Evolutionary conservation across 2,329 filamentous ascomycete genomes (phyloP).

Genomic region (Trichoderma sp.): DNA sequence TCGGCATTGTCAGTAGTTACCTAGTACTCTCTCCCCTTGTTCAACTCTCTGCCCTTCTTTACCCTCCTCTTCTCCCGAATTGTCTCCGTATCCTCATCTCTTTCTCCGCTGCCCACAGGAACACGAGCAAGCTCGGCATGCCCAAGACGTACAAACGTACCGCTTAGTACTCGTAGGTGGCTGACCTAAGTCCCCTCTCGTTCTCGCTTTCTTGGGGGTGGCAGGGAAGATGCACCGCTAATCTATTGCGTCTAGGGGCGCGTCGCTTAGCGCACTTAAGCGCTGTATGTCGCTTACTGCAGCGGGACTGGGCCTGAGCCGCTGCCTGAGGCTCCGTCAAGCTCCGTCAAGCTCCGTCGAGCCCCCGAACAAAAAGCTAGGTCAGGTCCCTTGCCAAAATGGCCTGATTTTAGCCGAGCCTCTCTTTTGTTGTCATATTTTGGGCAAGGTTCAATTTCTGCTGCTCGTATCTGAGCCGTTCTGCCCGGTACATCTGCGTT

Average conservation of each 20-base stretch:
- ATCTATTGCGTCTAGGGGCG: constrained; percentile 15
- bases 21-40: too few species aligned
- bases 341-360: neutral
- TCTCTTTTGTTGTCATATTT: neutral
- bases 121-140: neutral
- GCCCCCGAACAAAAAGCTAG: neutral
- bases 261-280: constrained; percentile 23
- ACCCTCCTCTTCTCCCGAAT: neutral
- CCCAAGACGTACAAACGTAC: neutral
- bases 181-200: neutral
- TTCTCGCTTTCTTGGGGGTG: neutral
- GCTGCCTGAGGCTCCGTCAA: neutral
- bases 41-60: neutral
- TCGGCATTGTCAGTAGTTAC: neutral
- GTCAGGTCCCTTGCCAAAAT: neutral
- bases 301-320: constrained; percentile 1
- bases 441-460: neutral
- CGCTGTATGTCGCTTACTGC: constrained; percentile 20
- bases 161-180: neutral
- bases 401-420: constrained; percentile 8
- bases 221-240: neutral
- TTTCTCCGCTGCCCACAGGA: neutral
- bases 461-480: neutral
- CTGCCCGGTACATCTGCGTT: neutral
- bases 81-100: neutral